Percentiles rank a stretch among this genome's conserved stretches.
Evolutionary conservation across 768 basidiomycete genomes (phyloP).

Genomic region (Tulasnella sp.): DNA sequence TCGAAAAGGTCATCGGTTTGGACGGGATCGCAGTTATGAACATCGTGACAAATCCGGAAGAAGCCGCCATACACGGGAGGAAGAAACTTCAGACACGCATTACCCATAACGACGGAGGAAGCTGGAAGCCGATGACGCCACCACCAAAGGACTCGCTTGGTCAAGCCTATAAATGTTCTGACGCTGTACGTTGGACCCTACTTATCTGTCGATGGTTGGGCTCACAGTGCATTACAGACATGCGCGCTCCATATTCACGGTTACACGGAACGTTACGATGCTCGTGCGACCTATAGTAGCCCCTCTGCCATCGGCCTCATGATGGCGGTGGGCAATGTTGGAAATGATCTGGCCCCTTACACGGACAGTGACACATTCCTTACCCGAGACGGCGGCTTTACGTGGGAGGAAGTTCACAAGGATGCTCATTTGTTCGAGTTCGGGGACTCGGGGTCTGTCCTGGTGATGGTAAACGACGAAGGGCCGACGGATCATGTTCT

Average conservation of each 20-base stretch:
- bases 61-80: constrained; percentile 67
- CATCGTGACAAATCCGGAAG: constrained; percentile 77
- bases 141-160: constrained; percentile 78
- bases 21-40: constrained; percentile 97
- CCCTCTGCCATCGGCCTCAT: constrained; percentile 90
- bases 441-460: constrained; percentile 92
- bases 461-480: constrained; percentile 95
- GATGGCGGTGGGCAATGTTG: constrained; percentile 97
- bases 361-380: constrained; percentile 92
- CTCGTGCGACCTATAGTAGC: constrained; percentile 90
- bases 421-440: constrained; percentile 98
- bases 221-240: constrained; percentile 50
- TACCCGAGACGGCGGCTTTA: constrained; percentile 94
- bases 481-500: constrained; percentile 86
- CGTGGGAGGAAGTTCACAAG: constrained; percentile 98
- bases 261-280: constrained; percentile 89
- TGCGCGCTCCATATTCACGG: constrained; percentile 93
- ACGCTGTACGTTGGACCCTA: constrained; percentile 53
- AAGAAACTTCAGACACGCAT: constrained; percentile 86
- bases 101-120: constrained; percentile 95
- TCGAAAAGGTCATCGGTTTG: constrained; percentile 95
- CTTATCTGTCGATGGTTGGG: background rate
- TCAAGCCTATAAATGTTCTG: constrained; percentile 67
- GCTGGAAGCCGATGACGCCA: constrained; percentile 82
- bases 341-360: constrained; percentile 78